phyloP scores from a whole-genome alignment of 768 basidiomycete genomes.

The Auricularia heimuer region DNA sequence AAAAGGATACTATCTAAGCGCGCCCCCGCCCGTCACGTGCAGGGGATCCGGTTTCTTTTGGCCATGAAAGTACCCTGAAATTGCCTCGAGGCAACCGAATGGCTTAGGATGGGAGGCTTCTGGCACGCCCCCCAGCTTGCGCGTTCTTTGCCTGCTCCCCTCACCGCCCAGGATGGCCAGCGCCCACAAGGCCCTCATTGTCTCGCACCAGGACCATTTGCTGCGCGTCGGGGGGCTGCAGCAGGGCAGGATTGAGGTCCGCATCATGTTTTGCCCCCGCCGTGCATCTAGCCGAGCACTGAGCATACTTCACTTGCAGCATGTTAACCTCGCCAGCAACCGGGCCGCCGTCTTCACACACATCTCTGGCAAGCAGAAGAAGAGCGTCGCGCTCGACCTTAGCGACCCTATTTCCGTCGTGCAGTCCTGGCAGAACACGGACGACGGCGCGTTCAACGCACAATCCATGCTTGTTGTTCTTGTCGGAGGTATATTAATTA shows the following conservation, averaged over 20 bases:
- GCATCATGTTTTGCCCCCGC: not conserved
- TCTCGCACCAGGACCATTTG: not conserved
- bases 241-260: not conserved
- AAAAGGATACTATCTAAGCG: too few species aligned
- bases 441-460: not conserved
- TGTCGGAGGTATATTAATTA: not conserved
- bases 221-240: not conserved
- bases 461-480: not conserved
- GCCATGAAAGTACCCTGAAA: not conserved
- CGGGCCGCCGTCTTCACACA: not conserved
- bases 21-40: not conserved
- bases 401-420: not conserved
- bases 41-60: not conserved
- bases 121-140: not conserved
- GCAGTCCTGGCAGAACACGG: not conserved
- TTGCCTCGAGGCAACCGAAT: constrained; percentile 1
- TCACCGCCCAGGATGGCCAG: not conserved
- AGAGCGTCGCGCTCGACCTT: not conserved
- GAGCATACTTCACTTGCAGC: not conserved
- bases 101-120: not conserved
- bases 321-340: not conserved
- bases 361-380: not conserved
- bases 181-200: not conserved
- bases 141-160: not conserved
- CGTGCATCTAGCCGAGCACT: not conserved